Percentiles rank a stretch among this genome's conserved stretches.
phyloP scores from a whole-genome alignment of 148 eudicot species.

The Vaccinium corymbosum region DNA sequence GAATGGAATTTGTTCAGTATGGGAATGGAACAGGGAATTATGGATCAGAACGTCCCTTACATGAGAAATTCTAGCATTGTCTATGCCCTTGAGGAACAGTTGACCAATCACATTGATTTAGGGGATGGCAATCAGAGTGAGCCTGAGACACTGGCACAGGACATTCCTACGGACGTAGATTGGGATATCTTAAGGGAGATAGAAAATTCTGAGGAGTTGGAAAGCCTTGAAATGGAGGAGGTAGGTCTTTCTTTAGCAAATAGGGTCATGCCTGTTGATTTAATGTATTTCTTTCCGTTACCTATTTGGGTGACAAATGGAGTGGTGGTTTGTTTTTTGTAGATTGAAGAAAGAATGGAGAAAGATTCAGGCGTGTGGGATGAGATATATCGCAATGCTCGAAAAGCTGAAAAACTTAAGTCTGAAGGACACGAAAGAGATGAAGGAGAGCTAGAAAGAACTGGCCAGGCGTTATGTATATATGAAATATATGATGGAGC shows the following conservation, averaged over 20 bases:
- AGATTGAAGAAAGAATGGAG: slow-evolving; percentile 92
- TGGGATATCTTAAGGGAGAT: slow-evolving; percentile 65
- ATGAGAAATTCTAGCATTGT: slow-evolving; percentile 43
- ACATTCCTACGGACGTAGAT: slow-evolving; percentile 54
- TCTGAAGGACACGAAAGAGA: slow-evolving; percentile 88
- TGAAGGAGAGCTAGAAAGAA: slow-evolving; percentile 96
- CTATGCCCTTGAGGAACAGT: slow-evolving; percentile 59
- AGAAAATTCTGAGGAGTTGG: slow-evolving; percentile 66
- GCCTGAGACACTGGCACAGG: slow-evolving; percentile 30
- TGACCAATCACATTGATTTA: slow-evolving; percentile 21
- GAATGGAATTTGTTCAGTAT: slow-evolving; percentile 67
- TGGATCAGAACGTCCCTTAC: slow-evolving; percentile 25
- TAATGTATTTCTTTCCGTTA: background rate
- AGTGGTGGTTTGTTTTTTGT: slow-evolving; percentile 19
- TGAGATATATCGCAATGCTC: slow-evolving; percentile 81
- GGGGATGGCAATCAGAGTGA: slow-evolving; percentile 34
- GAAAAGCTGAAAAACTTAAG: slow-evolving; percentile 81
- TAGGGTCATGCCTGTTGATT: background rate
- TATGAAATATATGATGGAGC: slow-evolving; percentile 89
- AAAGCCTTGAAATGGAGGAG: slow-evolving; percentile 74
- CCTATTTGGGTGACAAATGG: slow-evolving; percentile 8
- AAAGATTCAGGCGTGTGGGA: slow-evolving; percentile 85
- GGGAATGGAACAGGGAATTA: slow-evolving; percentile 34
- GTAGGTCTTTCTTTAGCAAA: slow-evolving; percentile 29
- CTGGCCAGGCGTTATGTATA: slow-evolving; percentile 77